Conservation (phyloP, 805 yeast genomes). For the Tetrapisispora phaffii region DNA sequence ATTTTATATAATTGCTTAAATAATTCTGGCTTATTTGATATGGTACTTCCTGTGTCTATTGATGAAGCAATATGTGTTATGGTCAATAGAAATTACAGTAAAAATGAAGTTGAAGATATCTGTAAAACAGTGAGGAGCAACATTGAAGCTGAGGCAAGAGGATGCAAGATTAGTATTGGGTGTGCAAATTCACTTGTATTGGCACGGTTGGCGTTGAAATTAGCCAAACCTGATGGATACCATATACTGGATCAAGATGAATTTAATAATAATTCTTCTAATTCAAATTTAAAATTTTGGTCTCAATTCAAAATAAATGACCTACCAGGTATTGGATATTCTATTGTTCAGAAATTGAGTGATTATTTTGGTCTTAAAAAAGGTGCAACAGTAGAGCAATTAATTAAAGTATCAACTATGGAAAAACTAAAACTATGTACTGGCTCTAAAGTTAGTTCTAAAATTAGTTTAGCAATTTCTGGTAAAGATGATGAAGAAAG, state of each 20-base stretch:
- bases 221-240: constrained; percentile 75
- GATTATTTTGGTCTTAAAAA: constrained; percentile 5
- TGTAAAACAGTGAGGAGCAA: constrained; percentile 30
- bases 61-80: constrained; percentile 66
- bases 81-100: constrained; percentile 1
- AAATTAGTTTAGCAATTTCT: constrained; percentile 46
- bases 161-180: constrained; percentile 73
- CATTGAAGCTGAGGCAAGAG: constrained; percentile 36
- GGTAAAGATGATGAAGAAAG: constrained; percentile 57
- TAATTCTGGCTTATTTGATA: constrained; percentile 21
- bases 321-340: constrained; percentile 57
- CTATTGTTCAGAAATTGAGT: constrained; percentile 39
- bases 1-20: constrained; percentile 51
- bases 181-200: constrained; percentile 61
- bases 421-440: constrained; percentile 36
- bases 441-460: constrained; percentile 65
- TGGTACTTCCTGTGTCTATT: constrained; percentile 75
- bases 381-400: constrained; percentile 28
- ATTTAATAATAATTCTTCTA: constrained; percentile 31
- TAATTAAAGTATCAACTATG: constrained; percentile 29
- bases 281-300: constrained; percentile 12
- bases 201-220: constrained; percentile 63
- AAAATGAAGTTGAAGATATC: constrained; percentile 12
- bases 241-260: constrained; percentile 18
- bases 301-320: constrained; percentile 25